These are phyloP conservation scores for Fagopyrum homotropicum DNA, from an alignment of 148 eudicot species.

Conservation along the genomic window DNA sequence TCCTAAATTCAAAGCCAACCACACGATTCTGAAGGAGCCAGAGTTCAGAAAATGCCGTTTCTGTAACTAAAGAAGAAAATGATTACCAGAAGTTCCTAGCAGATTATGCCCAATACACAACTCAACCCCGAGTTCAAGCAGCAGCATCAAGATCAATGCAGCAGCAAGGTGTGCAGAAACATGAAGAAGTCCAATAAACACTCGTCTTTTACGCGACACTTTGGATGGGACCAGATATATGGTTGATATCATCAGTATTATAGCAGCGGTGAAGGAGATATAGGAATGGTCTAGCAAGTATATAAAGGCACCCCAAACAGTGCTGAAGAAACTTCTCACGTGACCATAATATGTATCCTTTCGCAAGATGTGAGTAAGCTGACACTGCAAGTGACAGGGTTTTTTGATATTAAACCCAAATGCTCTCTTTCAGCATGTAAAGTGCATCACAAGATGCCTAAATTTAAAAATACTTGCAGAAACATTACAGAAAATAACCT, in stretches of 20 bases:
- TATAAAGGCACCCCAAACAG: conserved; percentile 72
- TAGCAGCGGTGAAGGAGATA: conserved; percentile 63
- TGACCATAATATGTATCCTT: conserved; percentile 87
- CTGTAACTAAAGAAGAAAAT: neutral
- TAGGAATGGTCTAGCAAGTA: conserved; percentile 70
- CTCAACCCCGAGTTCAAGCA: conserved; percentile 89
- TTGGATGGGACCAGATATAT: conserved; percentile 81
- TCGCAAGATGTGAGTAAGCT: conserved; percentile 78
- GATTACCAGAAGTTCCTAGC: conserved; percentile 79
- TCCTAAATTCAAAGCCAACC: neutral
- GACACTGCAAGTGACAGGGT: conserved; percentile 46
- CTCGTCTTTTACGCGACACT: conserved; percentile 72
- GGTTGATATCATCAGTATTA: conserved; percentile 57
- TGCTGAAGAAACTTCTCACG: conserved; percentile 59
- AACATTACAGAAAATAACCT: conserved; percentile 34
- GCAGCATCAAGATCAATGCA: conserved; percentile 85
- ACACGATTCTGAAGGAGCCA: neutral
- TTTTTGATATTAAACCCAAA: neutral
- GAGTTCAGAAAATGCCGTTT: conserved; percentile 3
- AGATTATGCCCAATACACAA: conserved; percentile 85
- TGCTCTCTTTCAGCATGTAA: neutral
- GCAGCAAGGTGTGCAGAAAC: conserved; percentile 84
- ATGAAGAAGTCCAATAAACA: conserved; percentile 71
- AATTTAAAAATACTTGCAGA: neutral
- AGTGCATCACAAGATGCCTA: neutral